Percentiles rank a stretch among this genome's conserved stretches.
phyloP scores from a whole-genome alignment of 225 moss, liverwort and hornwort species.

The Polytrichum formosum region DNA sequence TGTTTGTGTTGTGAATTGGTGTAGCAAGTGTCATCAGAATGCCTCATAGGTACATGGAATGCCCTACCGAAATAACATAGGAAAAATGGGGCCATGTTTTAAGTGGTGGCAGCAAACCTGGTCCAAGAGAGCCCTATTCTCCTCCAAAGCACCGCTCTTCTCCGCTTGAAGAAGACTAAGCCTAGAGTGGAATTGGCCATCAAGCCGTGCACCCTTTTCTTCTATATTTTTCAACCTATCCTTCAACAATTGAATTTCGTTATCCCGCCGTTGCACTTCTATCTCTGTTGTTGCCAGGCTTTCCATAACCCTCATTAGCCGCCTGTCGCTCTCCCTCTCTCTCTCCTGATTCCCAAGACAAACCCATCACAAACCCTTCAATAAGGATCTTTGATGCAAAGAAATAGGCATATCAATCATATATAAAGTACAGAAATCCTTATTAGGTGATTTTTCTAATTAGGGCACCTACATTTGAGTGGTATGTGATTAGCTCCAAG shows the following conservation, averaged over 20 bases:
- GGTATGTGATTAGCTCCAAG: too few relatives aligned
- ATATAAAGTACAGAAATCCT: background rate
- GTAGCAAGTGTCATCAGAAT: too few relatives aligned
- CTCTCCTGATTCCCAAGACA: constrained; percentile 8
- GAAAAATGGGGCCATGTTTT: constrained; percentile 1
- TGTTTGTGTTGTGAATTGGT: too few relatives aligned
- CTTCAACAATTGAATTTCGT: constrained; percentile 58
- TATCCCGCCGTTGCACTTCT: constrained; percentile 60
- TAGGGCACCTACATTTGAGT: too few relatives aligned
- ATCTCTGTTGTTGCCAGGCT: constrained; percentile 50
- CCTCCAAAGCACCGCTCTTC: constrained; percentile 63
- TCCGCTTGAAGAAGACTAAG: constrained; percentile 52
- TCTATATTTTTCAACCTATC: constrained; percentile 59
- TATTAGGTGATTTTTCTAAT: too few relatives aligned
- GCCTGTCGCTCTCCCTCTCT: constrained; percentile 67
- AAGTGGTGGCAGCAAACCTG: constrained; percentile 42
- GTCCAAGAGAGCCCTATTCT: constrained; percentile 64
- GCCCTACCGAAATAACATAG: background rate
- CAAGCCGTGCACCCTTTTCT: constrained; percentile 55
- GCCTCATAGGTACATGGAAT: too few relatives aligned
- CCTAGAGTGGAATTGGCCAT: constrained; percentile 58
- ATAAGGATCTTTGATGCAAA: background rate
- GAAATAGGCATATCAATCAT: background rate
- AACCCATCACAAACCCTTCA: constrained; percentile 4
- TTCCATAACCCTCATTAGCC: constrained; percentile 55